Evolutionary conservation across 257 asterid genomes (phyloP).

Genomic region (Leptodermis oblonga): DNA sequence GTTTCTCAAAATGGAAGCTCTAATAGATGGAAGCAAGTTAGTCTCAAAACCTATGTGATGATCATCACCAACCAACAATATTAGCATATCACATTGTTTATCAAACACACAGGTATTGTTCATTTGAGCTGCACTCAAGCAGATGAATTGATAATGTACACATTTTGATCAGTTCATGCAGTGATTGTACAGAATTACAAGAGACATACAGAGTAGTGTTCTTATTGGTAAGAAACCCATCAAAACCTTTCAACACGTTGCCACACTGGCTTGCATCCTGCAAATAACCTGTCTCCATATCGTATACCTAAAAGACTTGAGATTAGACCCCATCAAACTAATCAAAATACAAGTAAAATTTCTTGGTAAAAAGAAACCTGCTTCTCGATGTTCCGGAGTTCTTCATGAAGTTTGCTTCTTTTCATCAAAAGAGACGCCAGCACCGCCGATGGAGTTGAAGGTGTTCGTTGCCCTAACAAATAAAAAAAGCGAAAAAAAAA

Average conservation of each 20-base stretch:
- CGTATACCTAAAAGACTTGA: conserved; percentile 61
- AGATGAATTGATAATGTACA: background rate
- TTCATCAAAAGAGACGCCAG: conserved; percentile 61
- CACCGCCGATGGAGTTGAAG: conserved; percentile 72
- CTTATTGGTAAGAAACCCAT: conserved; percentile 94
- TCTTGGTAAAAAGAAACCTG: conserved; percentile 45
- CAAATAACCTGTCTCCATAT: conserved; percentile 93
- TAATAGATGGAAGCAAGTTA: background rate
- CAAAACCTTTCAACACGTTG: conserved; percentile 98
- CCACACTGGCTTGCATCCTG: conserved; percentile 99
- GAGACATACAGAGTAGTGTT: conserved; percentile 74
- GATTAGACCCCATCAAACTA: background rate
- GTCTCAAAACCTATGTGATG: background rate
- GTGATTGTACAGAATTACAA: background rate
- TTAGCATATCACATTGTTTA: background rate
- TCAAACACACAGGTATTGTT: background rate
- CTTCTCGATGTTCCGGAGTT: conserved; percentile 78
- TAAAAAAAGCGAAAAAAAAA: background rate
- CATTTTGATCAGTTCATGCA: background rate
- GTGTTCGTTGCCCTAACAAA: conserved; percentile 65
- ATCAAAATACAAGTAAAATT: background rate
- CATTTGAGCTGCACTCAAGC: background rate
- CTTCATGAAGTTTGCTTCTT: conserved; percentile 87
- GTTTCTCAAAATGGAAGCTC: background rate
- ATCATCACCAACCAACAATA: background rate